Conservation (phyloP, 495 filamentous ascomycete species). For the Aspergillus bridgeri region DNA sequence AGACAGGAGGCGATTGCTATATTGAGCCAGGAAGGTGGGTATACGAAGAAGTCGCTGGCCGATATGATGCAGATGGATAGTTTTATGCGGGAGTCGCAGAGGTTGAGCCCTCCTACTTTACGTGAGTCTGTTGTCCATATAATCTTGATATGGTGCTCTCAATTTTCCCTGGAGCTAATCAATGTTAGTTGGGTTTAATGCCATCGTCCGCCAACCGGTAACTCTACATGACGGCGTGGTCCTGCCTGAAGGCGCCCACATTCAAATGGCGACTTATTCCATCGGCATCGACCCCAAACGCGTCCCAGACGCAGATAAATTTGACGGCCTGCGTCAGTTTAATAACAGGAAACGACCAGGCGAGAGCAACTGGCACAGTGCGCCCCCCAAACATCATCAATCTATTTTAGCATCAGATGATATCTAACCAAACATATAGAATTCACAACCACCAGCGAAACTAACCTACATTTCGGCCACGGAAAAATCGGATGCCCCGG, state of each 20-base stretch:
- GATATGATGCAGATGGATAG: constrained; percentile 45
- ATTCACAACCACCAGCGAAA: constrained; percentile 27
- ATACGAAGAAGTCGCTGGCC: not conserved
- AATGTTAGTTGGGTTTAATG: constrained; percentile 31
- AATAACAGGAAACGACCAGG: constrained; percentile 24
- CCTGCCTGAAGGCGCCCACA: constrained; percentile 15
- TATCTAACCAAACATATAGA: constrained; percentile 7
- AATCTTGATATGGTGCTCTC: too few relatives aligned
- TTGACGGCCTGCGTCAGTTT: constrained; percentile 31
- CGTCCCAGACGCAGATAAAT: constrained; percentile 11
- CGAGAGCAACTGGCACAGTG: constrained; percentile 21
- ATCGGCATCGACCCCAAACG: constrained; percentile 29
- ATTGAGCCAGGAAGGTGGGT: not conserved
- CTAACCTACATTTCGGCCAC: constrained; percentile 32
- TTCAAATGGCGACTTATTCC: constrained; percentile 23
- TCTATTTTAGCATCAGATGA: too few relatives aligned
- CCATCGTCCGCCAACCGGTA: constrained; percentile 21
- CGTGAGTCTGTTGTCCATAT: not conserved
- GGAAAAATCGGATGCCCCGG: constrained; percentile 46
- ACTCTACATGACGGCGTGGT: constrained; percentile 12
- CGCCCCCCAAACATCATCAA: not conserved
- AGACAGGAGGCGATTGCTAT: not conserved
- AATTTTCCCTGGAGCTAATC: not conserved
- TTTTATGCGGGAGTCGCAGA: constrained; percentile 46
- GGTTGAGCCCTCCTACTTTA: constrained; percentile 29